Percentiles rank a stretch among this genome's conserved stretches.
These are phyloP conservation scores for Cymodocea nodosa DNA, from an alignment of 116 monocot genomes.

Conservation along the genomic window DNA sequence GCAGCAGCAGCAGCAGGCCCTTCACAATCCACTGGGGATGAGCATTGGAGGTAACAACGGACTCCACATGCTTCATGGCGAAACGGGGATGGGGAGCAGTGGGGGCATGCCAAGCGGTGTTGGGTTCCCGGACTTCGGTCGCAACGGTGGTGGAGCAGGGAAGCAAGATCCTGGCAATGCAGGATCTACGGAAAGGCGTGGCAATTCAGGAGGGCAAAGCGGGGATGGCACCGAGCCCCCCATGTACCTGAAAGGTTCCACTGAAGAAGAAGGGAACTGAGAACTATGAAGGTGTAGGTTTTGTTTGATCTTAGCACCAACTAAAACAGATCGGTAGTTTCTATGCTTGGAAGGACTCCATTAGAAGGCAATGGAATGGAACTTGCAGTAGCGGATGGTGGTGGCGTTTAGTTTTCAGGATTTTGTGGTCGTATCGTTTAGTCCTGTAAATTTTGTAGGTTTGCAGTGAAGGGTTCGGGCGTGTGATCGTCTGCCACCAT, in stretches of 20 bases:
- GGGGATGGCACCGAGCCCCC: constrained; percentile 39
- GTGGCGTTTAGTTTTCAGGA: too few relatives aligned
- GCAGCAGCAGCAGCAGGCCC: constrained; percentile 35
- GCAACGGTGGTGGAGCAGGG: constrained; percentile 13
- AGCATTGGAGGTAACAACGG: constrained; percentile 37
- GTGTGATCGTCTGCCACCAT: too few relatives aligned
- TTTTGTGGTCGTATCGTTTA: too few relatives aligned
- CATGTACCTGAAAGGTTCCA: constrained; percentile 41
- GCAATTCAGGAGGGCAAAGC: constrained; percentile 33
- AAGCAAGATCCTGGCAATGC: constrained; percentile 34
- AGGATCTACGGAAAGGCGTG: constrained; percentile 22
- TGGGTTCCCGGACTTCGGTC: constrained; percentile 43
- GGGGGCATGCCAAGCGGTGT: constrained; percentile 13
- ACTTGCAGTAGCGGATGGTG: too few relatives aligned
- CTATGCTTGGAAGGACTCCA: too few relatives aligned
- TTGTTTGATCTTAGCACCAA: too few relatives aligned
- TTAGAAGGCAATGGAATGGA: too few relatives aligned
- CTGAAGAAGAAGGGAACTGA: constrained; percentile 48
- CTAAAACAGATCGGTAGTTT: too few relatives aligned
- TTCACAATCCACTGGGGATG: constrained; percentile 54
- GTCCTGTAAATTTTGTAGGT: too few relatives aligned
- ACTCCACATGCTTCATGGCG: constrained; percentile 59
- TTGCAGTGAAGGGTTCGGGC: too few relatives aligned
- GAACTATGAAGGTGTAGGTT: neutral
- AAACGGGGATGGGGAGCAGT: constrained; percentile 20